Percentiles rank a stretch among this genome's conserved stretches.
phyloP scores from a whole-genome alignment of 768 basidiomycete genomes.

The Lanmaoa rubissima region DNA sequence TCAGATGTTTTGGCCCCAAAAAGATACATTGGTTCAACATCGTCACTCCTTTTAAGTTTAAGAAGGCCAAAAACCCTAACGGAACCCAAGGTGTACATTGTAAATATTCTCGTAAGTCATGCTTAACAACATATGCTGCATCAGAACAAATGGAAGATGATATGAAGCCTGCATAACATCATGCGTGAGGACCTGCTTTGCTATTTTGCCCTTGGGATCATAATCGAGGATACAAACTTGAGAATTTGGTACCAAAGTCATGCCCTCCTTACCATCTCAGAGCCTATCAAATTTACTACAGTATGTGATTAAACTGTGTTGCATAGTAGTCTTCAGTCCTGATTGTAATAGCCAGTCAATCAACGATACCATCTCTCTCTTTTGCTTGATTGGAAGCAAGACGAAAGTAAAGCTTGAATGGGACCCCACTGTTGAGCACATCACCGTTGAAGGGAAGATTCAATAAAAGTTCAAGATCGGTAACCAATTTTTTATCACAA shows the following conservation, averaged over 20 bases:
- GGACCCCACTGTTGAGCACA: too few relatives aligned
- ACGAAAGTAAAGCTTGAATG: neutral
- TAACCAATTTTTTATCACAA: too few relatives aligned
- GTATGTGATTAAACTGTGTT: neutral
- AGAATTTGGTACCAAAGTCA: conserved; percentile 27
- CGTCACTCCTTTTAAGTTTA: conserved; percentile 3
- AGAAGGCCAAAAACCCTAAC: neutral
- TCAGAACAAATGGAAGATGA: conserved; percentile 17
- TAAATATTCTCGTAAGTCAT: neutral
- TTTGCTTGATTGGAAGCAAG: neutral
- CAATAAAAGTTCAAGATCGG: too few relatives aligned
- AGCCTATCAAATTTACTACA: neutral
- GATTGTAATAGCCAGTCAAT: conserved; percentile 2
- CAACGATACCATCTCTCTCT: conserved; percentile 1
- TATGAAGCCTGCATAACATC: conserved; percentile 29
- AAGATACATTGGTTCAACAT: conserved; percentile 10
- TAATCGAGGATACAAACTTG: conserved; percentile 22
- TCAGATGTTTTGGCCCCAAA: neutral
- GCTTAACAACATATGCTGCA: neutral
- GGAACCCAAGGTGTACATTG: neutral
- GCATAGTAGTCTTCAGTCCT: neutral
- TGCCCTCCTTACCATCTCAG: neutral
- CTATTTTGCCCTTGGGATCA: conserved; percentile 28
- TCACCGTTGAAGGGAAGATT: too few relatives aligned
- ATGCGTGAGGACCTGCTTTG: conserved; percentile 29